Percentiles rank a stretch among this genome's conserved stretches.
Conservation (phyloP, 2,329 filamentous ascomycete species). For the Sporothrix brunneoviolacea region DNA sequence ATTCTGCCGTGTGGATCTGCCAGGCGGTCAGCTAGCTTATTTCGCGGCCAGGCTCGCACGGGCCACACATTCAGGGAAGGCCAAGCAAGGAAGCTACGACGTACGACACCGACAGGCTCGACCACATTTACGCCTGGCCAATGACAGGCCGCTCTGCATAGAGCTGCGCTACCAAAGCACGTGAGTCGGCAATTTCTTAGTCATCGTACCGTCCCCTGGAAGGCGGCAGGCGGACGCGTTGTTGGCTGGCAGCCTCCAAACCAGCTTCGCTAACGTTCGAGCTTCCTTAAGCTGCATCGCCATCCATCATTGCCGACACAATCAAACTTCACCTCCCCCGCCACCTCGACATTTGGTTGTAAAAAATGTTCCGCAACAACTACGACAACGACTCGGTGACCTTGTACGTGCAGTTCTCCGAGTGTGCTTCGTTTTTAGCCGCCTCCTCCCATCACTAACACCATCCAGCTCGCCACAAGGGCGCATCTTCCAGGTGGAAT, state of each 20-base stretch:
- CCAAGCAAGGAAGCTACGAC: no score
- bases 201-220: conserved; percentile 38
- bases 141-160: not conserved
- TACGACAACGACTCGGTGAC: conserved; percentile 99
- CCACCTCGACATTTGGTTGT: no score
- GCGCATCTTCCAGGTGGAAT: conserved; percentile 99
- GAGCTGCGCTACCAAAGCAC: not conserved
- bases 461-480: conserved; percentile 83
- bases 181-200: conserved; percentile 26
- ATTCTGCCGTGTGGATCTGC: no score
- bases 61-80: no score
- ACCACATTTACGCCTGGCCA: not conserved
- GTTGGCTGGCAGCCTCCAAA: conserved; percentile 10
- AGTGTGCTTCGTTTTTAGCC: conserved; percentile 4
- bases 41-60: no score
- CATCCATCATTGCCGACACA: not conserved
- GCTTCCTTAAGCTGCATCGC: conserved; percentile 12
- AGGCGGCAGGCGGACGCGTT: conserved; percentile 44
- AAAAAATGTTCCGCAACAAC: conserved; percentile 99
- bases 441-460: conserved; percentile 23
- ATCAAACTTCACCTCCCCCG: not conserved
- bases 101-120: no score
- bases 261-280: not conserved
- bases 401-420: conserved; percentile 61
- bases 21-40: no score